Conservation (phyloP, 805 yeast species). For the Cyberlindnera saturnus region DNA sequence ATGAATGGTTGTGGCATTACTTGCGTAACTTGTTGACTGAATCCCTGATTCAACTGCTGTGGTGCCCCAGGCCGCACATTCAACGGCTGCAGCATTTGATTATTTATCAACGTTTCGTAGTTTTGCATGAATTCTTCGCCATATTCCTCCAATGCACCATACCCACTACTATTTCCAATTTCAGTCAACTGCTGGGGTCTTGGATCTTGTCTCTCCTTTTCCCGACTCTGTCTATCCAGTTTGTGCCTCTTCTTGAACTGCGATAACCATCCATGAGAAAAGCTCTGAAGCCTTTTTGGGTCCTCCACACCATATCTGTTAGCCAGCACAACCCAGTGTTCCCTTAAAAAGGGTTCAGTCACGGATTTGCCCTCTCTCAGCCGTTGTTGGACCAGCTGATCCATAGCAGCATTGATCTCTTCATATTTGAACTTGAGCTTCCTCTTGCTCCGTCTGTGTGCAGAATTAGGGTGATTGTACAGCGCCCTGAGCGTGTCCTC, state of each 20-base stretch:
- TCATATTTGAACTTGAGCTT: constrained; percentile 50
- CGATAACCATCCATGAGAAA: constrained; percentile 59
- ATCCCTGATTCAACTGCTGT: constrained; percentile 1
- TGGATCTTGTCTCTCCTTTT: background rate
- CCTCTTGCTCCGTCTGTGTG: constrained; percentile 30
- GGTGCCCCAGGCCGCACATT: background rate
- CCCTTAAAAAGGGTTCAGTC: constrained; percentile 49
- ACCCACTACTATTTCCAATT: background rate
- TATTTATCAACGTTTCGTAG: constrained; percentile 3
- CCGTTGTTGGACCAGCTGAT: constrained; percentile 40
- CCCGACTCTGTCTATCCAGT: constrained; percentile 24
- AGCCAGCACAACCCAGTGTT: constrained; percentile 51
- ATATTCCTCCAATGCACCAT: constrained; percentile 1
- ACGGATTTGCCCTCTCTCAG: constrained; percentile 39
- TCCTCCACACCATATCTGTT: constrained; percentile 52
- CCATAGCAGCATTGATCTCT: constrained; percentile 55
- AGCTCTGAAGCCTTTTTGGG: constrained; percentile 48
- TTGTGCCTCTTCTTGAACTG: constrained; percentile 58
- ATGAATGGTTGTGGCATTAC: background rate
- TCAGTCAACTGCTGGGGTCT: background rate
- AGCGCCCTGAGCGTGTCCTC: constrained; percentile 45
- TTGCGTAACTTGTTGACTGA: background rate
- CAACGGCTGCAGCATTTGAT: constrained; percentile 1
- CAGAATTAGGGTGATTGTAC: constrained; percentile 29
- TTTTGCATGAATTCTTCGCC: constrained; percentile 4